A percentile compares a stretch with the other conserved stretches of the same genome.
Conservation (phyloP, 495 filamentous ascomycete genomes). For the Chaetomium cochliodes region DNA sequence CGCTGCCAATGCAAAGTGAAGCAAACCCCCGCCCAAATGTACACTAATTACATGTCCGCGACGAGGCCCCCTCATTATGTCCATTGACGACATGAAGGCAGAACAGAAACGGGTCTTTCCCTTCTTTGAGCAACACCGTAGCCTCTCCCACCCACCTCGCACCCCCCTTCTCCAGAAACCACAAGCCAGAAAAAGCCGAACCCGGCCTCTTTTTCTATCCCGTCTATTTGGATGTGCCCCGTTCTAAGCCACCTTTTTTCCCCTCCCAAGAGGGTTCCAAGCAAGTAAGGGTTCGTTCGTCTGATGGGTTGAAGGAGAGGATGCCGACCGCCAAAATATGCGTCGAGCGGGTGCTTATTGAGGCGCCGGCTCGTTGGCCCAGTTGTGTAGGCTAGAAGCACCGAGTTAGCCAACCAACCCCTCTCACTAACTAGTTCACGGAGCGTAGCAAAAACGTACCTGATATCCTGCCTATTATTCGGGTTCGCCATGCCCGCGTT, state of each 20-base stretch:
- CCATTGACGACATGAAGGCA: too few relatives aligned
- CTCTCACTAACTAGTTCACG: background rate
- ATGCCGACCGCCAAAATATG: background rate
- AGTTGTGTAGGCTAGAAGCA: constrained; percentile 6
- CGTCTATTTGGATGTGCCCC: constrained; percentile 1
- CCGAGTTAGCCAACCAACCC: background rate
- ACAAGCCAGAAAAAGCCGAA: background rate
- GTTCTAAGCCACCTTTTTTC: background rate
- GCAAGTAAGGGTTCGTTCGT: background rate
- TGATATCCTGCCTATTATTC: constrained; percentile 25
- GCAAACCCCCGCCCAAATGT: constrained; percentile 8
- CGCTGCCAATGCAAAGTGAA: constrained; percentile 5
- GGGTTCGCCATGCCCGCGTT: constrained; percentile 11
- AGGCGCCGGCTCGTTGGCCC: constrained; percentile 6
- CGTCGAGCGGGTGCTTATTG: background rate
- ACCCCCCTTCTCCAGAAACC: background rate
- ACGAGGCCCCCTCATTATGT: background rate
- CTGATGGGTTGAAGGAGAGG: background rate
- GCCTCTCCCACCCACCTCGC: background rate
- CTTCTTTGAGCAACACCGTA: background rate
- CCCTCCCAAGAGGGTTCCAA: background rate
- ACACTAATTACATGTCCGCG: background rate
- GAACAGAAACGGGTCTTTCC: background rate
- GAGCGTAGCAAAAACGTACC: constrained; percentile 11
- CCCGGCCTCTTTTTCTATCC: background rate